phyloP scores from a whole-genome alignment of 2,329 filamentous ascomycete species.

The Talaromyces marneffei region DNA sequence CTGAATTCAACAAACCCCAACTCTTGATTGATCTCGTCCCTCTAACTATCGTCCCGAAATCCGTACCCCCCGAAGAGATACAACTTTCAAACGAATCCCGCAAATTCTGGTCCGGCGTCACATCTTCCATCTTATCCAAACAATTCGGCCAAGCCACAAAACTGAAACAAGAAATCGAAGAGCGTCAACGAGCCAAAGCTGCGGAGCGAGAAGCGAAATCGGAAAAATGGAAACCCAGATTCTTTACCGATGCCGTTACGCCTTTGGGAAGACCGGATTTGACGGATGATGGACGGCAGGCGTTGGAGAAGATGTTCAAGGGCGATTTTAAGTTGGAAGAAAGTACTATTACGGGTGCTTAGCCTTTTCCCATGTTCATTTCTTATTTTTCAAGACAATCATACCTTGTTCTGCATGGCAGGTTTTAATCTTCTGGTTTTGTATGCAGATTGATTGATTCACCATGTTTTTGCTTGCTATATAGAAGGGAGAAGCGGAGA shows the following conservation, averaged over 20 bases:
- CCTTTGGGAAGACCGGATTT: slow-evolving; percentile 57
- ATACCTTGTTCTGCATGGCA: slow-evolving; percentile 7
- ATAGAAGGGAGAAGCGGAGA: background rate
- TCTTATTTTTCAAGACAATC: background rate
- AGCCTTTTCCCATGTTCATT: slow-evolving; percentile 14
- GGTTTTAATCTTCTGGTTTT: background rate
- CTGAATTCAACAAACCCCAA: slow-evolving; percentile 41
- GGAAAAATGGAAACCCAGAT: slow-evolving; percentile 73
- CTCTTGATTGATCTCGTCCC: slow-evolving; percentile 86
- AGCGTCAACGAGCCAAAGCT: slow-evolving; percentile 78
- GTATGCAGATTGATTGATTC: background rate
- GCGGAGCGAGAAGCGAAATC: slow-evolving; percentile 58
- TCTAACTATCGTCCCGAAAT: slow-evolving; percentile 71
- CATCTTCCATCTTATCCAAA: slow-evolving; percentile 74
- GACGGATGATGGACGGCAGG: slow-evolving; percentile 56
- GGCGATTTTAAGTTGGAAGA: slow-evolving; percentile 47
- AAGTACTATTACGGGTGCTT: slow-evolving; percentile 30
- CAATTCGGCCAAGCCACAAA: slow-evolving; percentile 79
- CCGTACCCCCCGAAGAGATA: slow-evolving; percentile 66
- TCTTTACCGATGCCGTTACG: slow-evolving; percentile 65
- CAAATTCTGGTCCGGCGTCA: slow-evolving; percentile 81
- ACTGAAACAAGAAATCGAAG: slow-evolving; percentile 86
- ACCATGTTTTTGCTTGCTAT: background rate
- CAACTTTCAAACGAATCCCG: slow-evolving; percentile 89
- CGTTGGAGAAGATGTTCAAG: slow-evolving; percentile 51